Conservation (phyloP, 768 basidiomycete species). For the Leccinum longicurvipes region DNA sequence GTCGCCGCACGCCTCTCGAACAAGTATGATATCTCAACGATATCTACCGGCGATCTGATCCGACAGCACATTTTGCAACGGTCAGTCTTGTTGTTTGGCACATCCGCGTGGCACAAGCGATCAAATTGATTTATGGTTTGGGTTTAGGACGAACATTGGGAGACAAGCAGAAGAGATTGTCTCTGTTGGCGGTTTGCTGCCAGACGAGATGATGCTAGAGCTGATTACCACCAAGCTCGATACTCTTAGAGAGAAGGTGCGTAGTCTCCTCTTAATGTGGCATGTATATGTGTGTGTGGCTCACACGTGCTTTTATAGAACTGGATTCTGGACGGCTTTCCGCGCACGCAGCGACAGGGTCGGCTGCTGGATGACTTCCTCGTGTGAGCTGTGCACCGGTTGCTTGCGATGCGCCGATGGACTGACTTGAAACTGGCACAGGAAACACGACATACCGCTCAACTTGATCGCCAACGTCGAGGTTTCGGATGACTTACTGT, state of each 20-base stretch:
- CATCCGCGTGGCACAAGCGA: not conserved
- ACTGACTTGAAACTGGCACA: constrained; percentile 25
- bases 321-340: constrained; percentile 92
- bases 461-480: constrained; percentile 81
- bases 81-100: constrained; percentile 28
- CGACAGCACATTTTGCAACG: constrained; percentile 74
- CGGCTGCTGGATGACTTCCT: constrained; percentile 71
- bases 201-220: constrained; percentile 75
- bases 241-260: constrained; percentile 56
- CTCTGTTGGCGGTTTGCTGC: constrained; percentile 68
- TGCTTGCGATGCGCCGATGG: not conserved
- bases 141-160: constrained; percentile 64
- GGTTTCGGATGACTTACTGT: constrained; percentile 77
- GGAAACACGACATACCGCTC: constrained; percentile 60
- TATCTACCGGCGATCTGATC: constrained; percentile 83
- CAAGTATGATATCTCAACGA: constrained; percentile 68
- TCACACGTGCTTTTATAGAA: constrained; percentile 43
- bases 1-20: constrained; percentile 65
- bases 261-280: constrained; percentile 15
- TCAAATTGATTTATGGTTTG: not conserved
- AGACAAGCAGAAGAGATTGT: constrained; percentile 73
- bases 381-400: constrained; percentile 39
- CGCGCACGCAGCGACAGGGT: constrained; percentile 80
- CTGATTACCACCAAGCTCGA: constrained; percentile 71
- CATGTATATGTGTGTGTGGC: not conserved